Conservation (phyloP, 2,329 filamentous ascomycete genomes). For the Cladosporium sp. region DNA sequence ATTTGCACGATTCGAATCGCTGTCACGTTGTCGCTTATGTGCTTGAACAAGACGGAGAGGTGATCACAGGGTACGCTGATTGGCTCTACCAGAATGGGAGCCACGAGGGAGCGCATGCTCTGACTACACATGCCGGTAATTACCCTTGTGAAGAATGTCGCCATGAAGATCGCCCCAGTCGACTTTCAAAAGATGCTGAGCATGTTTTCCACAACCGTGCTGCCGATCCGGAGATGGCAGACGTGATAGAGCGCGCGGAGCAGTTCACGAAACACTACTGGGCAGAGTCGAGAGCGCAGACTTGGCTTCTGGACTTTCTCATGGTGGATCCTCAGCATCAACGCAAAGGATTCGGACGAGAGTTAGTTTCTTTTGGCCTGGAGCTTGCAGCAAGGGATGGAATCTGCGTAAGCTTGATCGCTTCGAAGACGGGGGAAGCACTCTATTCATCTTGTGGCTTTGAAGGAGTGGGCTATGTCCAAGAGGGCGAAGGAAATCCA, state of each 20-base stretch:
- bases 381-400: constrained; percentile 41
- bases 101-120: not conserved
- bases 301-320: constrained; percentile 23
- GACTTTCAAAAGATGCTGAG: too few relatives aligned
- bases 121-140: not conserved
- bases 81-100: not conserved
- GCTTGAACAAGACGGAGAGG: not conserved
- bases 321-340: constrained; percentile 21
- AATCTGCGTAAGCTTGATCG: constrained; percentile 40
- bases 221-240: constrained; percentile 16
- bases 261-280: constrained; percentile 23
- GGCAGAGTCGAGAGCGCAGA: constrained; percentile 21
- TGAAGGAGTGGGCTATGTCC: not conserved
- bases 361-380: constrained; percentile 26
- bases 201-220: constrained; percentile 23
- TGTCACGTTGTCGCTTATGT: constrained; percentile 3
- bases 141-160: too few relatives aligned
- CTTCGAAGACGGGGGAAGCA: constrained; percentile 11
- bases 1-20: not conserved
- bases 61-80: constrained; percentile 4
- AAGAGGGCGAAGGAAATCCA: constrained; percentile 10
- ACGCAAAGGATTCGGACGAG: constrained; percentile 22
- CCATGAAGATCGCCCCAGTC: too few relatives aligned
- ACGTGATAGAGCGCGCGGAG: constrained; percentile 15
- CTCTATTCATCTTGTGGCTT: constrained; percentile 18